Evolutionary conservation across 257 asterid species (phyloP).

Genomic region (Gentiana straminea): DNA sequence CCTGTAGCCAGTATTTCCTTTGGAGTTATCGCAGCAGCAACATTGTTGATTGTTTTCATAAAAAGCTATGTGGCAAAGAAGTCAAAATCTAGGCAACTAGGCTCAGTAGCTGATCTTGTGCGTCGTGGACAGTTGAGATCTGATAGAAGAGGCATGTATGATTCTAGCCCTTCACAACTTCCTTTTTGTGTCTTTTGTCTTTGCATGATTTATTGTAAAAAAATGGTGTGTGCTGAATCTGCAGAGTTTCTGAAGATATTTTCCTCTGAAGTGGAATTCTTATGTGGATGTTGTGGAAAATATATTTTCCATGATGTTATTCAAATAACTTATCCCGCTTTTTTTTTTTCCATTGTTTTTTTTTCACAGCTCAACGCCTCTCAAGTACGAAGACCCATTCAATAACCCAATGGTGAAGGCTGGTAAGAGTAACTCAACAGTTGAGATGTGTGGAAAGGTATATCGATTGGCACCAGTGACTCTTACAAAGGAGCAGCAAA

Average conservation of each 20-base stretch:
- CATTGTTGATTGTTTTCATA: constrained; percentile 41
- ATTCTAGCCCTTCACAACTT: constrained; percentile 21
- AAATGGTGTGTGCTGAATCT: background rate
- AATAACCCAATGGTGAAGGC: constrained; percentile 93
- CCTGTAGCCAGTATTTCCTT: constrained; percentile 37
- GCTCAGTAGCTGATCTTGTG: constrained; percentile 94
- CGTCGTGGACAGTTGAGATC: constrained; percentile 93
- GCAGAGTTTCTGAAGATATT: background rate
- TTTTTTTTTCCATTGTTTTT: constrained; percentile 10
- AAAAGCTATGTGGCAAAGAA: constrained; percentile 38
- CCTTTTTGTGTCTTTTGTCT: background rate
- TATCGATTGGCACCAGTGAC: constrained; percentile 89
- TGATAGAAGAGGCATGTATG: constrained; percentile 99
- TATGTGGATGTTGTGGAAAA: background rate
- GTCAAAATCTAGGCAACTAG: constrained; percentile 41
- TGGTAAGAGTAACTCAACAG: constrained; percentile 69
- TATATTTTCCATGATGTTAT: background rate
- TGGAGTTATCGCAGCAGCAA: constrained; percentile 54
- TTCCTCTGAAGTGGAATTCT: background rate
- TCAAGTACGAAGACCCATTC: constrained; percentile 92
- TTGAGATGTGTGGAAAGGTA: constrained; percentile 97
- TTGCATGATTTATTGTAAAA: background rate
- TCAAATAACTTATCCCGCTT: background rate
- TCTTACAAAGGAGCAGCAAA: constrained; percentile 74
- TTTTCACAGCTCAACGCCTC: constrained; percentile 62